Conservation (phyloP, 805 yeast genomes). For the Candida berthetii region DNA sequence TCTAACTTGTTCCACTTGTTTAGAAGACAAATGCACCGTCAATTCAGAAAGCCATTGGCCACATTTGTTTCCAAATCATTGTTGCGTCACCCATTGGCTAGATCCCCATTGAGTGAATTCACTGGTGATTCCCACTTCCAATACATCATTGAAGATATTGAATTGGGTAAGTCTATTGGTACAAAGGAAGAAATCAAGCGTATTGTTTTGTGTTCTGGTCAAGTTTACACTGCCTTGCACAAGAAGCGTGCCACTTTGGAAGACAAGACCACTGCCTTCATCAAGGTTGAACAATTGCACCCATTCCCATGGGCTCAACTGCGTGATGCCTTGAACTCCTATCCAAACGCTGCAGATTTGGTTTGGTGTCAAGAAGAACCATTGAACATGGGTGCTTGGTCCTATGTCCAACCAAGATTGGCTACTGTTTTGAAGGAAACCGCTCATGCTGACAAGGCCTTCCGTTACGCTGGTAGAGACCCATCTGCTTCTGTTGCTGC, state of each 20-base stretch:
- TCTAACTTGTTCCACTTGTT: slow-evolving; percentile 92
- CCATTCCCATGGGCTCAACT: slow-evolving; percentile 98
- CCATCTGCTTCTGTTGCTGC: slow-evolving; percentile 99
- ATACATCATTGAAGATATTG: slow-evolving; percentile 93
- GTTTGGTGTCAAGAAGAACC: slow-evolving; percentile 99
- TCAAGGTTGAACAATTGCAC: slow-evolving; percentile 90
- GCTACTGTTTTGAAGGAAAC: slow-evolving; percentile 73
- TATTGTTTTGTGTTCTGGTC: slow-evolving; percentile 82
- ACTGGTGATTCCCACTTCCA: slow-evolving; percentile 89
- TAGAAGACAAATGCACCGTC: slow-evolving; percentile 99
- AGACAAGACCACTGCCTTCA: slow-evolving; percentile 79
- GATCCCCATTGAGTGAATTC: slow-evolving; percentile 78
- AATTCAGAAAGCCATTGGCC: slow-evolving; percentile 89
- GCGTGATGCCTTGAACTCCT: slow-evolving; percentile 73
- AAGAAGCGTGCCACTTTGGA: slow-evolving; percentile 78
- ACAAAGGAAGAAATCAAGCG: slow-evolving; percentile 83
- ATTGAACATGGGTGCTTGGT: slow-evolving; percentile 90
- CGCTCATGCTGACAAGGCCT: slow-evolving; percentile 45
- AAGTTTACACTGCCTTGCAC: slow-evolving; percentile 88
- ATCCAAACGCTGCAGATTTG: slow-evolving; percentile 79
- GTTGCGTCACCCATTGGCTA: slow-evolving; percentile 96
- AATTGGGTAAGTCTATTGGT: slow-evolving; percentile 72
- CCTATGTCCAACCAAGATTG: slow-evolving; percentile 78
- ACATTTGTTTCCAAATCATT: slow-evolving; percentile 88
- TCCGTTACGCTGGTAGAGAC: slow-evolving; percentile 95